Conservation (phyloP, 306 rosid species). For the Sechiopsis laciniata region DNA sequence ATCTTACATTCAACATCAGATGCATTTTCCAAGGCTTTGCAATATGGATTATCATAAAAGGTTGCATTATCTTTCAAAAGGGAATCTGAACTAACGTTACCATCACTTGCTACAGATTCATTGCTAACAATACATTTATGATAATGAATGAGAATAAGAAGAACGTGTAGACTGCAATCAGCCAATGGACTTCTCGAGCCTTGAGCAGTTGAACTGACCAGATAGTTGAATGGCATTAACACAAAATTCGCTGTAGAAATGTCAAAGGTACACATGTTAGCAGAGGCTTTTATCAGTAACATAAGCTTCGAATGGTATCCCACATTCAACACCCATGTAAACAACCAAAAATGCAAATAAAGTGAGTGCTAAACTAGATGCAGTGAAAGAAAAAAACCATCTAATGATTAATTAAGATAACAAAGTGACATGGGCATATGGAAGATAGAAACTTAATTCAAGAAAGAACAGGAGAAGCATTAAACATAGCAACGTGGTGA, state of each 20-base stretch:
- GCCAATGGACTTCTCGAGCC: constrained; percentile 68
- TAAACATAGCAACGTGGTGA: not conserved
- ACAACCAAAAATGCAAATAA: not conserved
- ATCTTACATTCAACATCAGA: constrained; percentile 82
- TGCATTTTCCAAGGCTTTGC: constrained; percentile 76
- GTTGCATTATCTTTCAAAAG: constrained; percentile 43
- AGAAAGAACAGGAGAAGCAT: not conserved
- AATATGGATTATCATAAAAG: constrained; percentile 78
- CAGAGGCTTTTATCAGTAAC: constrained; percentile 13
- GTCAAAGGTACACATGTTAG: constrained; percentile 1
- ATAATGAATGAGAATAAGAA: constrained; percentile 86
- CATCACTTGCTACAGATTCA: constrained; percentile 37
- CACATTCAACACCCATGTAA: not conserved
- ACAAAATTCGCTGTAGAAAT: constrained; percentile 74
- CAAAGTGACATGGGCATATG: not conserved
- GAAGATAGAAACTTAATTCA: not conserved
- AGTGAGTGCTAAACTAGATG: not conserved
- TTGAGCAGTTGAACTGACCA: constrained; percentile 67
- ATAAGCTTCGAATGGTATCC: not conserved
- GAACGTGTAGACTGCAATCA: constrained; percentile 78
- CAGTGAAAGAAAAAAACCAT: not conserved
- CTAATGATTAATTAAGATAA: not conserved
- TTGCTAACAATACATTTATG: constrained; percentile 57
- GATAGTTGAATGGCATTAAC: constrained; percentile 71
- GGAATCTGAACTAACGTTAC: constrained; percentile 45